Evolutionary conservation across 2,329 filamentous ascomycete species (phyloP).

Genomic region (Didymella glomerata): DNA sequence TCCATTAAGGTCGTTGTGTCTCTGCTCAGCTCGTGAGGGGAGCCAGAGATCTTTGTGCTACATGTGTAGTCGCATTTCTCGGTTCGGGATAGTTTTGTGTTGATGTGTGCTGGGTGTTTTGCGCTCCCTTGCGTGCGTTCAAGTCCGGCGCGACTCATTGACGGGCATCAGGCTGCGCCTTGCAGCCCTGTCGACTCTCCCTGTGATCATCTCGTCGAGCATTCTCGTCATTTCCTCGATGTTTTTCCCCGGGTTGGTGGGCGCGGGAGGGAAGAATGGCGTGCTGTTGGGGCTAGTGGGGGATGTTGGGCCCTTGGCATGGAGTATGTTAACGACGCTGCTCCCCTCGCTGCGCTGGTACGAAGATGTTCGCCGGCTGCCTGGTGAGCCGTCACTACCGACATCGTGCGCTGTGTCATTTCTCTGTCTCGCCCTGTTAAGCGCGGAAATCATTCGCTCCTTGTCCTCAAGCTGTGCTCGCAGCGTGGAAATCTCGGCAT

Average conservation of each 20-base stretch:
- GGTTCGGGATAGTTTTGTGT: not conserved
- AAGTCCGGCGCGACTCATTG: constrained; percentile 29
- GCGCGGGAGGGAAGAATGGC: constrained; percentile 28
- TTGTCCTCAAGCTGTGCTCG: constrained; percentile 90
- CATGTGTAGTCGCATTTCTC: not conserved
- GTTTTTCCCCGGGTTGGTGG: constrained; percentile 63
- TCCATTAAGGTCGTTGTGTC: constrained; percentile 21
- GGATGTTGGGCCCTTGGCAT: constrained; percentile 38
- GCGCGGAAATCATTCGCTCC: constrained; percentile 87
- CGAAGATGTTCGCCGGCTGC: constrained; percentile 48
- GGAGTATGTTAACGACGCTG: constrained; percentile 38
- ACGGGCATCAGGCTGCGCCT: constrained; percentile 41
- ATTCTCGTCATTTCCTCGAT: constrained; percentile 94
- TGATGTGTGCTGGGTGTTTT: constrained; percentile 8
- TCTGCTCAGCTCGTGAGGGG: constrained; percentile 16
- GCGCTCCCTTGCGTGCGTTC: constrained; percentile 14
- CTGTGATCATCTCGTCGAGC: constrained; percentile 94
- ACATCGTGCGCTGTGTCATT: constrained; percentile 77
- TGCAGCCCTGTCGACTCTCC: constrained; percentile 73
- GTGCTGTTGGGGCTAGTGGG: constrained; percentile 34
- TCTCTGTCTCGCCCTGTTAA: constrained; percentile 85
- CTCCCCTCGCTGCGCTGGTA: constrained; percentile 46
- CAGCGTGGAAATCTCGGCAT: constrained; percentile 91
- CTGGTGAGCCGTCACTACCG: constrained; percentile 47
- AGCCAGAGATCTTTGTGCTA: constrained; percentile 3